Conservation (phyloP, 768 basidiomycete genomes). For the Mycena sanguinolenta region DNA sequence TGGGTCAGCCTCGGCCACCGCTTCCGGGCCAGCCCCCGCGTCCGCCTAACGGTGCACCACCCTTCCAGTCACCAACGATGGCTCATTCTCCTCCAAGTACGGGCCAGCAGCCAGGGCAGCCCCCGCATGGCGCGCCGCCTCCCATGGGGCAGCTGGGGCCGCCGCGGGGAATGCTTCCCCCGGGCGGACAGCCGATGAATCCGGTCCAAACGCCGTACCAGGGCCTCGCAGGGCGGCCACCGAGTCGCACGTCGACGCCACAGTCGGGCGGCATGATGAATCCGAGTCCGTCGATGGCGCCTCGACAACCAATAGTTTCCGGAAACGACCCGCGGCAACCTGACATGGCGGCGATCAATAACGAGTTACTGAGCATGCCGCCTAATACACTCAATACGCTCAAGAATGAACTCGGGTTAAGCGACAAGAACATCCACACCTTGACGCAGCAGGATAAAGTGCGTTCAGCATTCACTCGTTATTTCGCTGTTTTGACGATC, state of each 20-base stretch:
- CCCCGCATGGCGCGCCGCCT: constrained; percentile 47
- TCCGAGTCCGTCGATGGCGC: constrained; percentile 69
- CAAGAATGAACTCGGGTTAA: neutral
- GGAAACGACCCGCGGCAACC: constrained; percentile 24
- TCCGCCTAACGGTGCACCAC: constrained; percentile 57
- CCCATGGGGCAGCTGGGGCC: constrained; percentile 66
- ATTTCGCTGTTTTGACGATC: neutral
- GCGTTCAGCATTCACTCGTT: neutral
- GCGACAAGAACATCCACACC: neutral
- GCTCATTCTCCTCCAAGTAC: constrained; percentile 69
- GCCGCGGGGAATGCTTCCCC: constrained; percentile 68
- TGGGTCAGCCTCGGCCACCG: constrained; percentile 48
- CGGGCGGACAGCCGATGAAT: constrained; percentile 53
- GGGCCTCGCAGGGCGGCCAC: constrained; percentile 59
- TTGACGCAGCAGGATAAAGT: neutral
- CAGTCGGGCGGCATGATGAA: constrained; percentile 59
- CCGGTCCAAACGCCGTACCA: constrained; percentile 58
- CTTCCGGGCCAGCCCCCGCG: constrained; percentile 56
- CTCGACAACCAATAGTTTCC: constrained; percentile 54
- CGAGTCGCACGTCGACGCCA: constrained; percentile 72
- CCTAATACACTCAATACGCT: neutral
- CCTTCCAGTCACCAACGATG: constrained; percentile 77
- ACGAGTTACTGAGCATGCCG: neutral
- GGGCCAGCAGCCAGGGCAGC: constrained; percentile 43
- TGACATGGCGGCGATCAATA: constrained; percentile 20